Percentiles rank a stretch among this genome's conserved stretches.
phyloP scores from a whole-genome alignment of 257 asterid species.

The Primulina tabacum region DNA sequence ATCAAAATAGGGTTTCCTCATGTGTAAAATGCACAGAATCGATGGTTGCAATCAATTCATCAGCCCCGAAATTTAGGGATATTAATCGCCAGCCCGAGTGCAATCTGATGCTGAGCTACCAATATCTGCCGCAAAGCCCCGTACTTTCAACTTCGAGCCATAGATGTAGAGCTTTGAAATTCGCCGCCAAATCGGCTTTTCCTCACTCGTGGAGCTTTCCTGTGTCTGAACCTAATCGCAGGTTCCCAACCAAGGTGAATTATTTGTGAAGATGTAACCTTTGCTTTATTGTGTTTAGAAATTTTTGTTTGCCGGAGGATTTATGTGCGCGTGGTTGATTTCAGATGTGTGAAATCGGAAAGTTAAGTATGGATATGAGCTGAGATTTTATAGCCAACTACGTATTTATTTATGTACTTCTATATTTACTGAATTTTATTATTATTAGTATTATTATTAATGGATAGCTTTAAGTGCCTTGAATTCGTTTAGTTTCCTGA shows the following conservation, averaged over 20 bases:
- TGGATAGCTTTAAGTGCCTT: background rate
- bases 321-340: constrained; percentile 2
- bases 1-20: constrained; percentile 39
- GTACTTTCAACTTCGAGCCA: constrained; percentile 34
- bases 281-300: background rate
- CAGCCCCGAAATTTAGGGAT: constrained; percentile 40
- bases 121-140: constrained; percentile 50
- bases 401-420: background rate
- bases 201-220: constrained; percentile 35
- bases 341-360: constrained; percentile 1
- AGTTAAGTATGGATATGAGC: constrained; percentile 1
- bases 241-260: constrained; percentile 54
- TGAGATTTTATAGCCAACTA: constrained; percentile 6
- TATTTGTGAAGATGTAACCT: constrained; percentile 9
- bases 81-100: constrained; percentile 20
- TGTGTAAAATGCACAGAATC: constrained; percentile 45
- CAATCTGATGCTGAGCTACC: constrained; percentile 70
- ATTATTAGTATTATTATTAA: background rate
- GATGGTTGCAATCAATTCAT: constrained; percentile 42
- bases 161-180: constrained; percentile 43
- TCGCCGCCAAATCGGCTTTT: constrained; percentile 37
- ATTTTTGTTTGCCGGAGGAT: constrained; percentile 12
- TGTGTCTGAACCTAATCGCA: constrained; percentile 36
- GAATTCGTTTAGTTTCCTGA: too few species aligned
- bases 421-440: background rate